phyloP scores from a whole-genome alignment of 1,139 yeast genomes.

The Wickerhamiella pararugosa region DNA sequence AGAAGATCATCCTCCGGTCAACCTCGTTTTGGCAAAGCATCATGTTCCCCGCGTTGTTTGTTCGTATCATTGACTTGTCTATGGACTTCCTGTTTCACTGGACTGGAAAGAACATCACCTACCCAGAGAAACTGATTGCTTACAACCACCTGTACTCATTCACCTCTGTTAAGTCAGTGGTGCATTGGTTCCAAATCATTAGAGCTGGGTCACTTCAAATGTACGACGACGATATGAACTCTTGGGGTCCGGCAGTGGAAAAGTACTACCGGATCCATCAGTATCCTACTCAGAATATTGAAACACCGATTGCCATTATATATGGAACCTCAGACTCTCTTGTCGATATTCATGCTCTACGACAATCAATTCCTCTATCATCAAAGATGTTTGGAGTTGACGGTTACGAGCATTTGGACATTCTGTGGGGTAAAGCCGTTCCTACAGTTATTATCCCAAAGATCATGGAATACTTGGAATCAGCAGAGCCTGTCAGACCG shows the following conservation, averaged over 20 bases:
- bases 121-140: constrained; percentile 56
- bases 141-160: constrained; percentile 81
- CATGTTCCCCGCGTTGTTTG: constrained; percentile 71
- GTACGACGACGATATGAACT: constrained; percentile 50
- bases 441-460: constrained; percentile 17
- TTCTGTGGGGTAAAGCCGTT: constrained; percentile 73
- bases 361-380: constrained; percentile 35
- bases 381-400: constrained; percentile 34
- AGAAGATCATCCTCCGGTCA: constrained; percentile 55
- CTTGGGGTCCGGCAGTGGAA: constrained; percentile 9
- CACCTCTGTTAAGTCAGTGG: constrained; percentile 81
- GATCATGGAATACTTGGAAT: constrained; percentile 7
- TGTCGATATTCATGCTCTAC: constrained; percentile 70
- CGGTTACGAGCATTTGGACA: constrained; percentile 70
- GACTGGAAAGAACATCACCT: constrained; percentile 54
- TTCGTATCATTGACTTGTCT: constrained; percentile 54
- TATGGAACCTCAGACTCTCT: constrained; percentile 74
- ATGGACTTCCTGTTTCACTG: constrained; percentile 61
- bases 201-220: constrained; percentile 69
- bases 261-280: constrained; percentile 40
- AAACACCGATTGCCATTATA: constrained; percentile 54
- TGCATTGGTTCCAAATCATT: constrained; percentile 93
- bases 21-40: constrained; percentile 73
- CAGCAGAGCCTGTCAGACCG: not conserved
- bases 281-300: constrained; percentile 50